Conservation (phyloP, 768 basidiomycete genomes). For the Psilocybe tampanensis region DNA sequence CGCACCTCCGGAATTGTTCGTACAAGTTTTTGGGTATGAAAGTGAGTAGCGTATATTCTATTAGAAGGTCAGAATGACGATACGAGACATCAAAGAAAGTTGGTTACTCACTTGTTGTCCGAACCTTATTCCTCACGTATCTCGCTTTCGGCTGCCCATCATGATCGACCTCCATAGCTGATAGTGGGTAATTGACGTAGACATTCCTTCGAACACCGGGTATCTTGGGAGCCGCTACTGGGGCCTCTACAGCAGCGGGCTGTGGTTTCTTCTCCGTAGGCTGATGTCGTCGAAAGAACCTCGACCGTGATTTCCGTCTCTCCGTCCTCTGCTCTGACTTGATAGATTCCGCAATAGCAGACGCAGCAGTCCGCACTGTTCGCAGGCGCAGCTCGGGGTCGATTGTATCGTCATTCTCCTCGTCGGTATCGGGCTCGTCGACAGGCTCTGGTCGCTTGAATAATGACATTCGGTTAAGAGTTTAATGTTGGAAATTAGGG, state of each 20-base stretch:
- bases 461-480: conserved; percentile 30
- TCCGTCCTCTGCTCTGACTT: conserved; percentile 74
- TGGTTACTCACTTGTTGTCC: conserved; percentile 88
- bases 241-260: conserved; percentile 24
- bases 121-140: conserved; percentile 93
- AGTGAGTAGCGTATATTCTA: conserved; percentile 89
- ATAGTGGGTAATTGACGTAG: conserved; percentile 76
- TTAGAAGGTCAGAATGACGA: conserved; percentile 6
- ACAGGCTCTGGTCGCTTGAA: conserved; percentile 43
- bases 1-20: conserved; percentile 90
- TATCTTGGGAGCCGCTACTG: conserved; percentile 37
- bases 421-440: conserved; percentile 48
- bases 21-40: conserved; percentile 94
- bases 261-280: conserved; percentile 49
- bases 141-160: conserved; percentile 76
- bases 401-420: conserved; percentile 67
- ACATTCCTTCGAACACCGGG: conserved; percentile 68
- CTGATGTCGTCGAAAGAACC: conserved; percentile 60
- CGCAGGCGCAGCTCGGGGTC: conserved; percentile 88
- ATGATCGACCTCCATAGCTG: conserved; percentile 63
- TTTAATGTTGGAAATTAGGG: not conserved
- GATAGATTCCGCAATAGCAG: conserved; percentile 86
- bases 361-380: conserved; percentile 91
- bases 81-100: not conserved
- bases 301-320: conserved; percentile 55